Evolutionary conservation across 805 yeast species (phyloP), one percentile per base, ranked within the genome.

Genomic region (Metschnikowia baotianmanensis): DNA sequence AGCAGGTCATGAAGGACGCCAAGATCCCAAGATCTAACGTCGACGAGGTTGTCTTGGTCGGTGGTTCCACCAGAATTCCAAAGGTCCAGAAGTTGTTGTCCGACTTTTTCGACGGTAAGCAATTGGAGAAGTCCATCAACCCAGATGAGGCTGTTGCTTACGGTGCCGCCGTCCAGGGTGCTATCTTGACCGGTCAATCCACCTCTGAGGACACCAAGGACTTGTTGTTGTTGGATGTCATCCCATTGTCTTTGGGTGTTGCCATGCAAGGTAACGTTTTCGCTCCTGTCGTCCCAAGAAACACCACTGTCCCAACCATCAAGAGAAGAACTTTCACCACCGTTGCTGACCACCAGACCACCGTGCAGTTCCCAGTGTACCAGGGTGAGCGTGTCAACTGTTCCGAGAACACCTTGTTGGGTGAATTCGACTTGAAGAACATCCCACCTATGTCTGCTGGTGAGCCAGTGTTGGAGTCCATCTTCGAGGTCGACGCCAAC

Each of bases 371-470:
- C 70, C 96, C 89, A 78, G 97, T 90, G 54, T 90, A 74, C 62
- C 96, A 90, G 77, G 98, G 98, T 83, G 98, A 90, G 80, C 87
- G 97, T 77, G 86, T 96, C 52, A 83, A 83, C 74, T 89, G 96
- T 39, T 85, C 82, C 75, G 97, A 90, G 69, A 90, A 90, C 83
- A 90, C 89, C 81, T 71, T 89, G 68, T 82, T 90, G 62, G 98
- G 97, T 78, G 89, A 90, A 76, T 90, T 90, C 72, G 97, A 90
- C 74, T 82, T 90, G 61, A 71, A 93, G 53, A 96, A 96, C 68
- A 90, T 90, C 53, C 97, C 97, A 62, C 96, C 96, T 57, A 96
- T 96, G 33, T 96, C 96, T 74, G 88, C 96, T 76, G 97, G 97
- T 79, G 95, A 86, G 52, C 97, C 97, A 63, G 96, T 88, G 76